Percentiles rank a stretch among this genome's conserved stretches.
Conservation (phyloP, 768 basidiomycete genomes). For the Fomitopsis serialis region DNA sequence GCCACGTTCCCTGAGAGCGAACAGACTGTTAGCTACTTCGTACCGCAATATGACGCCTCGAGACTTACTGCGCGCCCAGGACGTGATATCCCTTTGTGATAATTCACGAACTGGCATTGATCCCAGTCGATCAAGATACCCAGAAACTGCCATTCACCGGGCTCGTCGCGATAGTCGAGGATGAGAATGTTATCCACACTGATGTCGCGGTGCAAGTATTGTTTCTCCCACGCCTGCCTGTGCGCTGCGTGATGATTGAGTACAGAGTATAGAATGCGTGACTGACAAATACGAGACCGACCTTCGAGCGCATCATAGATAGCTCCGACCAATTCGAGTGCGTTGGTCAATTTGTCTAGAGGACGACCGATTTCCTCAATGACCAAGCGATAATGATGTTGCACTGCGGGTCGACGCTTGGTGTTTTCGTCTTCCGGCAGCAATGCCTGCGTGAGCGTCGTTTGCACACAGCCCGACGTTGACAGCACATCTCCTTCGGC, state of each 20-base stretch:
- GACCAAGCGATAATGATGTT: constrained; percentile 5
- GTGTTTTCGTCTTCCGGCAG: not conserved
- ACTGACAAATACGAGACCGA: not conserved
- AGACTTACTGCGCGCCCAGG: not conserved
- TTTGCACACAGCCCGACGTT: not conserved
- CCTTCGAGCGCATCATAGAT: not conserved
- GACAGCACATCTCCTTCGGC: not conserved
- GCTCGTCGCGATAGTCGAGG: not conserved
- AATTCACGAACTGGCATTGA: not conserved
- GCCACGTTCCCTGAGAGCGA: constrained; percentile 20
- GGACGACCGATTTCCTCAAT: constrained; percentile 5
- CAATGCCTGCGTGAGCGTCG: not conserved
- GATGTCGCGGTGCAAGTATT: constrained; percentile 6
- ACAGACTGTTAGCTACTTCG: not conserved
- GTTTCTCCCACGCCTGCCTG: constrained; percentile 1
- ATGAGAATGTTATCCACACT: constrained; percentile 5
- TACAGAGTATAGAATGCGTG: not conserved
- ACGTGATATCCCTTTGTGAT: not conserved
- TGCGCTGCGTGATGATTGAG: constrained; percentile 5
- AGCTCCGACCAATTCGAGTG: not conserved
- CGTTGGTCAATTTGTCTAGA: not conserved
- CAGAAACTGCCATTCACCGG: not conserved
- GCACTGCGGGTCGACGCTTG: not conserved
- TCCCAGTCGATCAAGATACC: constrained; percentile 8
- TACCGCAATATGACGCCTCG: not conserved